Percentiles rank a stretch among this genome's conserved stretches.
These are phyloP conservation scores for Eucalyptus leucophloia DNA, from an alignment of 345 rosid genomes.

Conservation along the genomic window DNA sequence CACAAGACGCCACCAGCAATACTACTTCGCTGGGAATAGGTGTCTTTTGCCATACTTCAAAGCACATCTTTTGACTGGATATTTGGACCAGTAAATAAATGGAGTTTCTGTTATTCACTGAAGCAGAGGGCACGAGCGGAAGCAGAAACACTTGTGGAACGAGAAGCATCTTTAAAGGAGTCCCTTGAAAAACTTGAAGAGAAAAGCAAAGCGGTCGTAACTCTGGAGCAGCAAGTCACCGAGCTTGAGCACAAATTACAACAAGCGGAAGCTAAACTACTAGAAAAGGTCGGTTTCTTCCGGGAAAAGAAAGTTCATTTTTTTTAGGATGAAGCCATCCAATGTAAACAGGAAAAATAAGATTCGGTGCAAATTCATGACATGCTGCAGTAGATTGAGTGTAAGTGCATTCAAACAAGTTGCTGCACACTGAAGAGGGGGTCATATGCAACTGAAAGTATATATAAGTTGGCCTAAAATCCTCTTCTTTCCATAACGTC, in stretches of 20 bases:
- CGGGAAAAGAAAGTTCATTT: neutral
- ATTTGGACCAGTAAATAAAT: neutral
- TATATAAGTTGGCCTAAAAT: neutral
- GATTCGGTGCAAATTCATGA: neutral
- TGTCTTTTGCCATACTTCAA: neutral
- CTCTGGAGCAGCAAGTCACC: constrained; percentile 40
- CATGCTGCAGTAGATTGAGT: neutral
- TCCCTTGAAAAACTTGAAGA: constrained; percentile 60
- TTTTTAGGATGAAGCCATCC: neutral
- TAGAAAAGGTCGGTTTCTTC: constrained; percentile 40
- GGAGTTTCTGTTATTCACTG: neutral
- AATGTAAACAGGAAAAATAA: neutral
- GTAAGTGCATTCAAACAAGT: neutral
- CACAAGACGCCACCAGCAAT: neutral
- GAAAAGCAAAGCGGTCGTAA: constrained; percentile 34
- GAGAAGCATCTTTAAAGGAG: constrained; percentile 41
- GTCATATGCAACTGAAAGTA: neutral
- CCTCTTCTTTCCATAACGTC: neutral
- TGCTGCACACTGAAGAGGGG: neutral
- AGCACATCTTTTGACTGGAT: neutral
- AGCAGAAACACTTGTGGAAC: constrained; percentile 37
- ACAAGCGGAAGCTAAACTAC: constrained; percentile 33
- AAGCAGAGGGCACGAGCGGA: constrained; percentile 34
- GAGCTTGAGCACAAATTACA: constrained; percentile 71
- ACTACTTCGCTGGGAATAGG: neutral